Evolutionary conservation across 164 flowering plant species (phyloP), one percentile per base, ranked within the genome.

Genomic region (Warburgia ugandensis): DNA sequence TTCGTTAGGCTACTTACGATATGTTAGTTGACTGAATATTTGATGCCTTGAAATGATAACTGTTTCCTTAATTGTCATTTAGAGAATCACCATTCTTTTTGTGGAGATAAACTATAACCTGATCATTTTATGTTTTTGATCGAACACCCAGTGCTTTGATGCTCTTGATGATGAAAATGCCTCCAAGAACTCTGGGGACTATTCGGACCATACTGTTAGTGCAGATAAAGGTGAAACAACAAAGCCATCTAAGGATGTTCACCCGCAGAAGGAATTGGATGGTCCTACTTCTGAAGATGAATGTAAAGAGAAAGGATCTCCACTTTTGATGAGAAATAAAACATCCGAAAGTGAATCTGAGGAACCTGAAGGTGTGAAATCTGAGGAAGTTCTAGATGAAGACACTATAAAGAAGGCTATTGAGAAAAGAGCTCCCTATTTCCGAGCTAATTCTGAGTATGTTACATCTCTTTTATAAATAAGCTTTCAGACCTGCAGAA

Each of bases 361-460:
- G 30, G 68, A 65, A 63, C 42, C 60, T 27, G 31, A 60, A 45
- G 58, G 40, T 11, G 32, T 56, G 20, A 44, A 48, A 57, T 54
- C 29, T 41, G 63, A 72, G 50, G 61, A 41, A 46, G 51, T 29
- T 52, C 64, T 67, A 31, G 76, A 56, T 53, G 80, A 84, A 56
- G 61, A 62, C 30, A 61, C 23, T 20, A 69, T 86, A 54, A 71
- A 68, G 72, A 61, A 73, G 59, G 96, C 97, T 54, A 50, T 90
- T 29, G 60, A 50, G 40, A 75, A 73, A 52, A 75, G 84, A 63
- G 82, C 79, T 58, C 66, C 79, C 48, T 77, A 84, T 63, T 45
- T 90, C 59, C 73, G 57, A 70, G 68, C 68, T 43, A 76, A 86
- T 60, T 66, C 84, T 29, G 81, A 74, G 96, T 90, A 84, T 68